Evolutionary conservation across 306 rosid genomes (phyloP).

Genomic region (Citrullus mucosospermus): DNA sequence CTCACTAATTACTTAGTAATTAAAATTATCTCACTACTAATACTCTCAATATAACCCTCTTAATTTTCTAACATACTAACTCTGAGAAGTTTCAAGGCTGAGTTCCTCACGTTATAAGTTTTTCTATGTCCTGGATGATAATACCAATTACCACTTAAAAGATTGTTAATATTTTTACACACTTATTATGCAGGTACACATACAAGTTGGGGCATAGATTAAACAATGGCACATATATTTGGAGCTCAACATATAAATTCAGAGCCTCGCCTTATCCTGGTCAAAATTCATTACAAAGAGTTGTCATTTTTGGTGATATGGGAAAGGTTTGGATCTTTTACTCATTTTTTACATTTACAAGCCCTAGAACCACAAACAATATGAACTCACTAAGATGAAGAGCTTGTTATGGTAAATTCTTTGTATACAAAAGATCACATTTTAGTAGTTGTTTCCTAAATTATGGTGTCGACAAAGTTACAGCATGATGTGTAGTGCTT

Average conservation of each 20-base stretch:
- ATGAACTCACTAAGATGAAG: background rate
- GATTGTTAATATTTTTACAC: background rate
- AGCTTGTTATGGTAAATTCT: background rate
- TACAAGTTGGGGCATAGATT: conserved; percentile 78
- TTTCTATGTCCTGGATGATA: background rate
- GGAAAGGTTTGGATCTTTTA: conserved; percentile 59
- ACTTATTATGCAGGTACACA: conserved; percentile 33
- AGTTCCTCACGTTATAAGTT: background rate
- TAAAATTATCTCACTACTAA: background rate
- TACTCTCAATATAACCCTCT: background rate
- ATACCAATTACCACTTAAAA: background rate
- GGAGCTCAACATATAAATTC: conserved; percentile 64
- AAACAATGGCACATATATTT: conserved; percentile 41
- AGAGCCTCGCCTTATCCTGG: conserved; percentile 90
- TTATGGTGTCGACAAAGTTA: background rate
- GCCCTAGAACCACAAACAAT: background rate
- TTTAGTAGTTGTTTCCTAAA: background rate
- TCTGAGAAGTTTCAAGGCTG: background rate
- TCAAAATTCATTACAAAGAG: conserved; percentile 74
- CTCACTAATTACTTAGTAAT: background rate
- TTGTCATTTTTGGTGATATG: conserved; percentile 89
- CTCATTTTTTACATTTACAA: background rate
- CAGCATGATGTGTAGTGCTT: background rate
- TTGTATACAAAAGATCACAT: background rate
- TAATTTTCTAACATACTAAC: background rate